Evolutionary conservation across 768 basidiomycete species (phyloP).

Genomic region (Leucocoprinus leucothites): DNA sequence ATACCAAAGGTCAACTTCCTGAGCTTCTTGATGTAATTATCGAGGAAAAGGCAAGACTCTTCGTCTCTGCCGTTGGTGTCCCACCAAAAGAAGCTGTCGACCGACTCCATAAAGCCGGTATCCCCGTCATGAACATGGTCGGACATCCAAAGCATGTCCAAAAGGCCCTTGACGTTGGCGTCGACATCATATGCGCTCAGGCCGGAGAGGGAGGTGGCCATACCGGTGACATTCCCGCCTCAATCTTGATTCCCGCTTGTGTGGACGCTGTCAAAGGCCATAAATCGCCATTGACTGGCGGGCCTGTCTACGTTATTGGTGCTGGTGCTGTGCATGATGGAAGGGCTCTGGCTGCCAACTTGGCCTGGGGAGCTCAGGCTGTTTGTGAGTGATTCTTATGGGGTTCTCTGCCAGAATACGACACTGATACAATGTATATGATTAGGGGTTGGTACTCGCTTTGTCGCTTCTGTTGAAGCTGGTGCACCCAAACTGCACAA

Average conservation of each 20-base stretch:
- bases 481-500: slow-evolving; percentile 84
- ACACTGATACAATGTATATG: neutral
- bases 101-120: slow-evolving; percentile 77
- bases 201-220: slow-evolving; percentile 90
- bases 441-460: slow-evolving; percentile 79
- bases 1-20: slow-evolving; percentile 82
- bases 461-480: slow-evolving; percentile 81
- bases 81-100: slow-evolving; percentile 82
- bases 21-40: slow-evolving; percentile 90
- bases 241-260: slow-evolving; percentile 87
- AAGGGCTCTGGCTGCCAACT: slow-evolving; percentile 80
- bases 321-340: slow-evolving; percentile 93
- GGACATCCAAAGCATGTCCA: slow-evolving; percentile 90
- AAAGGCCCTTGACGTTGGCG: slow-evolving; percentile 80
- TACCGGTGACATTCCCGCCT: slow-evolving; percentile 82
- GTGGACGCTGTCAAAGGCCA: slow-evolving; percentile 80
- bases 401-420: neutral
- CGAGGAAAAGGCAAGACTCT: slow-evolving; percentile 83
- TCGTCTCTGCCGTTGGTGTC: slow-evolving; percentile 89
- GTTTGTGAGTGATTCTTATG: slow-evolving; percentile 60
- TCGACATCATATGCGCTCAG: slow-evolving; percentile 93
- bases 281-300: slow-evolving; percentile 76
- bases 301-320: slow-evolving; percentile 84
- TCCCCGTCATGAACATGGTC: slow-evolving; percentile 93
- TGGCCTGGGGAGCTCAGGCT: slow-evolving; percentile 86